Evolutionary conservation across 352 stramenopile genomes (phyloP).

Genomic region (Phytopythium helicoides): DNA sequence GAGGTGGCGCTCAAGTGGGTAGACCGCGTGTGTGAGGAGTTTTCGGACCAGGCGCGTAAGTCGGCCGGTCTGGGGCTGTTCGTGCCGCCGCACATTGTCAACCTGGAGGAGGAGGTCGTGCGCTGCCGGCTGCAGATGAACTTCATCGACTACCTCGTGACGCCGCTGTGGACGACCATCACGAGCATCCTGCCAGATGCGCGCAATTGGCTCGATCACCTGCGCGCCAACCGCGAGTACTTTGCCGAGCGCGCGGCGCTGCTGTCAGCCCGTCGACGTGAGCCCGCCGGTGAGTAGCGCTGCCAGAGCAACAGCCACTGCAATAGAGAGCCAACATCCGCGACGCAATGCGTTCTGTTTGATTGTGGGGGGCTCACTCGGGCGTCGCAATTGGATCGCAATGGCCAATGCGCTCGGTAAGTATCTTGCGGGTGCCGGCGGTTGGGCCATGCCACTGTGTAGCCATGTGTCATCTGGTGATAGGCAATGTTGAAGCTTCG

Average conservation of each 20-base stretch:
- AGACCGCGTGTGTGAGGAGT: conserved; percentile 73
- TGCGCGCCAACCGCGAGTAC: conserved; percentile 62
- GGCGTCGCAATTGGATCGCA: no score
- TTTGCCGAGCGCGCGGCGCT: conserved; percentile 61
- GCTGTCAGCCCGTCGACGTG: conserved; percentile 31
- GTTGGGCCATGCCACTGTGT: no score
- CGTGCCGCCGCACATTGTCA: conserved; percentile 71
- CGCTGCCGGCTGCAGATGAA: conserved; percentile 75
- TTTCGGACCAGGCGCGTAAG: conserved; percentile 64
- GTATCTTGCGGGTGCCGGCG: no score
- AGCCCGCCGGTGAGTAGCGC: not conserved
- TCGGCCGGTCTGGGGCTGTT: conserved; percentile 56
- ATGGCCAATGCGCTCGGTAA: no score
- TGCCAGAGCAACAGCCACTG: no score
- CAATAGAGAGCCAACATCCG: no score
- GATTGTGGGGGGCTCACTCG: no score
- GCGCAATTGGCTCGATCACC: conserved; percentile 41
- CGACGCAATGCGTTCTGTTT: no score
- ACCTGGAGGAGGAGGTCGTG: conserved; percentile 63
- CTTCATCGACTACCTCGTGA: conserved; percentile 85
- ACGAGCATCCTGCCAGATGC: conserved; percentile 52
- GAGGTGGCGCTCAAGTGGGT: conserved; percentile 63
- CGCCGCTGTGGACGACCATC: conserved; percentile 67
- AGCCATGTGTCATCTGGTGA: no score
- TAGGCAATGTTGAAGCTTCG: no score